Base-by-base conservation (phyloP, 768 basidiomycete species). In the Pleurotus giganteus region DNA sequence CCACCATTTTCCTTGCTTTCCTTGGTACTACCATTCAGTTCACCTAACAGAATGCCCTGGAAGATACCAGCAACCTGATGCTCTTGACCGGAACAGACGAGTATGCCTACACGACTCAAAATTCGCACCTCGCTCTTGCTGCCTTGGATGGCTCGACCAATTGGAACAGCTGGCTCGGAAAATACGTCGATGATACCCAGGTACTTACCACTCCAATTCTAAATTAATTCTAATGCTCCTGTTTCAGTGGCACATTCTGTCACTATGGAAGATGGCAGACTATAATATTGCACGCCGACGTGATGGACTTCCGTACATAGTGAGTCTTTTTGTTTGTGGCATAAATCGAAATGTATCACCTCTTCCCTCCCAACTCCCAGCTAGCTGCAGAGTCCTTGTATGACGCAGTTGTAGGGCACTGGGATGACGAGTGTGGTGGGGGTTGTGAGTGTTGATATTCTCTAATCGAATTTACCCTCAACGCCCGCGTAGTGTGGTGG, bases 11-110 rank as follows among this genome's bases (percentile, higher is more conserved):
- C 15, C n/a, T 11, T 17, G 12, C n/a, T 12, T 41, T 7, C 2
- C 1, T 7, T 41, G 12, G 19, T 17, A 12, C 19, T n/a, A 13
- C 19, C 29, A 42, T 12, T 12, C 54, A 43, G 37, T 27, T 23
- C 12, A 11, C 17, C 28, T 28, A 36, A 26, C 44, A 83, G 82
- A 84, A 83, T 58, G 71, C 81, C 4, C 59, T 82, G 28, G 82
- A 83, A 59, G 81, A 83, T 58, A 62, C 82, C n/a, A 78, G 83
- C 57, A 83, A 81, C 64, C 66, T 83, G 51, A 83, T 83, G 82
- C 71, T 83, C 7, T 74, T 74, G 11, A 76, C 76, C 2, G 73
- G 71, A 12, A 71, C 66, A 2, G 62, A 79, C 53, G 65, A 74
- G 13, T 83, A 71, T 42, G 56, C 64, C 8, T 63, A 65, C 3